Conservation (phyloP, 192 early-diverging fungal genomes). For the Backusella westeae region DNA sequence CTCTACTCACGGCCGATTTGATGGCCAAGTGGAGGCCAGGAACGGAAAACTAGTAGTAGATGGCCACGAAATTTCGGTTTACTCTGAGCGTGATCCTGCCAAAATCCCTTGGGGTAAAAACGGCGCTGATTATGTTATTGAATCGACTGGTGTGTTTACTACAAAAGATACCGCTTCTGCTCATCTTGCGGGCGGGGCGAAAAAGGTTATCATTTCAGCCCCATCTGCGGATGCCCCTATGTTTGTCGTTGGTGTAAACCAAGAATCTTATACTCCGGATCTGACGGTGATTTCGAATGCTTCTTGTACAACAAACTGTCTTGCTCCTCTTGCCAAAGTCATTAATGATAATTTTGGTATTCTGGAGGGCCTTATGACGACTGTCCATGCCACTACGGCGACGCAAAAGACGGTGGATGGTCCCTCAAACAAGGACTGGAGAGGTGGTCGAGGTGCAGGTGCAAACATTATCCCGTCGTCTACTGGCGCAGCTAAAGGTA, state of each 20-base stretch:
- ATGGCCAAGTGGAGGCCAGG: conserved; percentile 77
- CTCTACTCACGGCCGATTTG: conserved; percentile 97
- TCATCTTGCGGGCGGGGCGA: conserved; percentile 92
- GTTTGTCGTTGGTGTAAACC: conserved; percentile 98
- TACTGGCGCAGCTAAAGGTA: conserved; percentile 97
- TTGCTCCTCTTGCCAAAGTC: conserved; percentile 97
- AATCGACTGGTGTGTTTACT: conserved; percentile 99
- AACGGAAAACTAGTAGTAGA: conserved; percentile 90
- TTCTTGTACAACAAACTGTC: conserved; percentile 99
- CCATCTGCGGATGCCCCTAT: conserved; percentile 97
- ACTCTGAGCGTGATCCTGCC: conserved; percentile 73
- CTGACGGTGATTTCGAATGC: conserved; percentile 95
- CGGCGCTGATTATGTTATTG: conserved; percentile 91
- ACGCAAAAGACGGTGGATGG: conserved; percentile 99
- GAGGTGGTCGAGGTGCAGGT: conserved; percentile 92
- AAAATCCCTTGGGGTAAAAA: conserved; percentile 86
- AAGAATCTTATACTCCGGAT: conserved; percentile 83
- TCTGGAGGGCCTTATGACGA: conserved; percentile 96
- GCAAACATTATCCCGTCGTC: conserved; percentile 97
- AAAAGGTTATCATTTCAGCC: conserved; percentile 99
- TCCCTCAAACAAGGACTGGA: conserved; percentile 96
- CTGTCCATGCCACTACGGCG: conserved; percentile 96
- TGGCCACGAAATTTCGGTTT: conserved; percentile 76
- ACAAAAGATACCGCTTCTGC: conserved; percentile 80
- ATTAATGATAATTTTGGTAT: conserved; percentile 95